Evolutionary conservation across 495 filamentous ascomycete species (phyloP), one percentile per base, ranked within the genome.

Genomic region (Cercophora sp.): DNA sequence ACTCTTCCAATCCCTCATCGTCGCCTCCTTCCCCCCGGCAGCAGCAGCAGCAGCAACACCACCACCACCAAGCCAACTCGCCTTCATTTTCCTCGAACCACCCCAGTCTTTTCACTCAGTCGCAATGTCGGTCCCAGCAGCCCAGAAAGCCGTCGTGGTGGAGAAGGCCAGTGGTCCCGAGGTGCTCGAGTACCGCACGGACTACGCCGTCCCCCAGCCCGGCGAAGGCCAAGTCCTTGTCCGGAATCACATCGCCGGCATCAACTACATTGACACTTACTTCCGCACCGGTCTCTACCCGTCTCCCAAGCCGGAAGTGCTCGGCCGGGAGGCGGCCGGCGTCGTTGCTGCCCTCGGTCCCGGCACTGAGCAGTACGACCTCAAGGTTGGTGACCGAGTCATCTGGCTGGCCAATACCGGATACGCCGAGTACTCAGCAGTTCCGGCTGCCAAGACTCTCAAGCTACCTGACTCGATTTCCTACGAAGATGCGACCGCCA

Each of bases 191-290:
- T 49, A 37, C 18, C 11, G 46, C 26, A 37, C 26, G 26, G 26
- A 34, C n/a, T n/a, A 35, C 24, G 88, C 88, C 16, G 81, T 93
- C 16, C 88, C 90, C 0, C 72, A 72, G 23, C 81, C 81, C 22
- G 66, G 77, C 40, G 79, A 83, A 31, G 85, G 82, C 31, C 75
- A 95, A 52, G 56, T 94, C n/a, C 77, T 96, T 5, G 81, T 96
- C 35, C 86, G 86, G 67, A 95, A 95, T 62, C 79, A 86, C 34
- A 85, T 81, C 41, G 79, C 86, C 32, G 91, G 91, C 16, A 71
- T 96, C 51, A 95, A 96, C 70, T 95, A 80, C 69, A 92, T 95
- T 67, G 84, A 86, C 62, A 86, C 76, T 72, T 94, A 96, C 70
- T 94, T 88, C 82, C 89, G 91, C 52, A 83, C 79, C 10, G 91